Evolutionary conservation across 768 basidiomycete species (phyloP).

Genomic region (Kwoniella sp.): DNA sequence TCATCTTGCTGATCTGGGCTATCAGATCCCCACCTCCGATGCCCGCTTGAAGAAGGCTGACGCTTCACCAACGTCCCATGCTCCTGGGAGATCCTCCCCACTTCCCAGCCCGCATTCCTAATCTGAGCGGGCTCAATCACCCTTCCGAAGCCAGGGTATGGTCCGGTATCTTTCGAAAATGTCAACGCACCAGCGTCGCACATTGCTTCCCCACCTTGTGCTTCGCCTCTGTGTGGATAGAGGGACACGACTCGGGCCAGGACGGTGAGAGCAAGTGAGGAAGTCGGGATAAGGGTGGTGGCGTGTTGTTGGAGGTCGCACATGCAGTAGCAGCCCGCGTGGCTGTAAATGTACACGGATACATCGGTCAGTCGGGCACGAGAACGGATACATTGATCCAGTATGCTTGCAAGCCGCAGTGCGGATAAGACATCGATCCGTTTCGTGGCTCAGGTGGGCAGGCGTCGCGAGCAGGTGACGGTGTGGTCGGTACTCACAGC

Average conservation of each 20-base stretch:
- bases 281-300: conserved; percentile 66
- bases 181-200: conserved; percentile 82
- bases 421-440: too few species aligned
- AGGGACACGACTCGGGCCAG: conserved; percentile 75
- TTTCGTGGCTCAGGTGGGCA: too few species aligned
- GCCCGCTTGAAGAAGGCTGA: neutral
- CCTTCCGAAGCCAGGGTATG: conserved; percentile 70
- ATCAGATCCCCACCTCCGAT: conserved; percentile 9
- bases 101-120: conserved; percentile 42
- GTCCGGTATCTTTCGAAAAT: conserved; percentile 84
- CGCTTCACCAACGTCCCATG: conserved; percentile 66
- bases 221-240: conserved; percentile 68
- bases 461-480: too few species aligned
- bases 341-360: conserved; percentile 21
- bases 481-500: conserved; percentile 63
- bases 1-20: conserved; percentile 3
- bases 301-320: conserved; percentile 81
- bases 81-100: conserved; percentile 60
- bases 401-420: neutral
- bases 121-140: conserved; percentile 68
- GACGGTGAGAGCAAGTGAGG: conserved; percentile 68
- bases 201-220: conserved; percentile 56
- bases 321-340: conserved; percentile 67
- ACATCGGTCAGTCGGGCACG: neutral
- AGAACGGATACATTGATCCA: neutral